These are phyloP conservation scores for Russula emetica DNA, from an alignment of 768 basidiomycete species.

Conservation along the genomic window DNA sequence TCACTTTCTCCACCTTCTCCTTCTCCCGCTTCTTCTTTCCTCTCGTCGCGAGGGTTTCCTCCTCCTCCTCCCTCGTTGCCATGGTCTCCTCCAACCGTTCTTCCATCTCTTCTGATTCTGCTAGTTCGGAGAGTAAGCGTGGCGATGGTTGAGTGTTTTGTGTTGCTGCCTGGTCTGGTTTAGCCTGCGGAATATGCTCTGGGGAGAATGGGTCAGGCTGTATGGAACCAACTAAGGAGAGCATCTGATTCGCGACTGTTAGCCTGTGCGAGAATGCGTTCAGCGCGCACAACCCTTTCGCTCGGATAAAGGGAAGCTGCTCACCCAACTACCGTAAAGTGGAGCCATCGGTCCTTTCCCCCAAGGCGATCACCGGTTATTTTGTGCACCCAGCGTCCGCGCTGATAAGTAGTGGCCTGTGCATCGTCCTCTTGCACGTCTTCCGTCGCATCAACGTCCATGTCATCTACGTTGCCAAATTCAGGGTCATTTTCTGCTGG, in stretches of 20 bases:
- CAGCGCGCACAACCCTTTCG: background rate
- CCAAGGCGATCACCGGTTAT: conserved; percentile 67
- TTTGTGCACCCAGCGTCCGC: conserved; percentile 78
- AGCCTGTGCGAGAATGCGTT: conserved; percentile 44
- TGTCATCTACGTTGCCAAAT: conserved; percentile 41
- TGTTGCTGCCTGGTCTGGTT: conserved; percentile 30
- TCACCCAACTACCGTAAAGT: conserved; percentile 88
- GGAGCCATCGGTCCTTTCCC: conserved; percentile 57
- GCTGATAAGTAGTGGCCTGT: conserved; percentile 40
- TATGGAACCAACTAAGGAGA: conserved; percentile 82
- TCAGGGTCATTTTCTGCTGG: conserved; percentile 78
- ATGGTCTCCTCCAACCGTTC: conserved; percentile 25
- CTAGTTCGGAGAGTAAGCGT: conserved; percentile 14
- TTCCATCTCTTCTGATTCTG: conserved; percentile 27
- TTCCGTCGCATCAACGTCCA: conserved; percentile 20
- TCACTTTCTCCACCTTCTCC: conserved; percentile 25
- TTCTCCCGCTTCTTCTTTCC: conserved; percentile 24
- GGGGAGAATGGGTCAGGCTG: conserved; percentile 72
- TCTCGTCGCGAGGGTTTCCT: conserved; percentile 6
- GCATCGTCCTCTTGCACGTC: conserved; percentile 25
- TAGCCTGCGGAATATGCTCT: conserved; percentile 43
- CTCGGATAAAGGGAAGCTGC: conserved; percentile 29
- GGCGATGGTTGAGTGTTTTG: conserved; percentile 23
- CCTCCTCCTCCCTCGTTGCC: conserved; percentile 28
- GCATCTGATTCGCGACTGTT: conserved; percentile 89